phyloP scores from a whole-genome alignment of 495 filamentous ascomycete species.

The Gamarada debralockiae region DNA sequence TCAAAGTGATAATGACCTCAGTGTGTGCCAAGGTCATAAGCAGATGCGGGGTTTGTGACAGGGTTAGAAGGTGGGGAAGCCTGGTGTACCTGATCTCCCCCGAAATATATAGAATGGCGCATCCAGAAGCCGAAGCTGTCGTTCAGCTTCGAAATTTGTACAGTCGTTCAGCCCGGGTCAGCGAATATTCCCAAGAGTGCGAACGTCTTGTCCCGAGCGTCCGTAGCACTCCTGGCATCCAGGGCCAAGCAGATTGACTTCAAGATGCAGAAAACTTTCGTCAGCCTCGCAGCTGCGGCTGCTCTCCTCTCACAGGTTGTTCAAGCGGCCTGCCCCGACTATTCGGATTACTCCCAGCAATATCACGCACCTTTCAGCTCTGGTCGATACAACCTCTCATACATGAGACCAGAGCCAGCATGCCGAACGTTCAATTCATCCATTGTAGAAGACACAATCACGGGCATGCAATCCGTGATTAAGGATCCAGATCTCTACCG shows the following conservation, averaged over 20 bases:
- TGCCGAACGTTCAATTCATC: conserved; percentile 61
- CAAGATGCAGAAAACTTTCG: not conserved
- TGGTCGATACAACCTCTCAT: conserved; percentile 46
- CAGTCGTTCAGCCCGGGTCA: too few species aligned
- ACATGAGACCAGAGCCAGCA: conserved; percentile 46
- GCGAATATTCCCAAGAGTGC: too few species aligned
- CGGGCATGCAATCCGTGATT: conserved; percentile 43
- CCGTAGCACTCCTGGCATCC: too few species aligned
- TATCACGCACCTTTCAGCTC: conserved; percentile 40
- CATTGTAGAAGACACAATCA: conserved; percentile 50
- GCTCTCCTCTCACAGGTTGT: not conserved
- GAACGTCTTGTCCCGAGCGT: too few species aligned
- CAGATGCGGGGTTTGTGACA: too few species aligned
- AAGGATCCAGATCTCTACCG: conserved; percentile 61
- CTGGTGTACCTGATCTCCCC: too few species aligned
- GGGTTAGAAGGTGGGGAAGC: too few species aligned
- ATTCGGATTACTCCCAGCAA: conserved; percentile 41
- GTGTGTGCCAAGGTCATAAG: too few species aligned
- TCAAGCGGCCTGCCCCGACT: conserved; percentile 45
- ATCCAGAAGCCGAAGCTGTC: too few species aligned
- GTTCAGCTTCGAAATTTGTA: too few species aligned
- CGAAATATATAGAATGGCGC: too few species aligned
- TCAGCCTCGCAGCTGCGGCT: not conserved
- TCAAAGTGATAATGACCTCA: too few species aligned
- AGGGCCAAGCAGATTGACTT: not conserved